Evolutionary conservation across 2,329 filamentous ascomycete species (phyloP).

Genomic region (Apiospora saccharicola): DNA sequence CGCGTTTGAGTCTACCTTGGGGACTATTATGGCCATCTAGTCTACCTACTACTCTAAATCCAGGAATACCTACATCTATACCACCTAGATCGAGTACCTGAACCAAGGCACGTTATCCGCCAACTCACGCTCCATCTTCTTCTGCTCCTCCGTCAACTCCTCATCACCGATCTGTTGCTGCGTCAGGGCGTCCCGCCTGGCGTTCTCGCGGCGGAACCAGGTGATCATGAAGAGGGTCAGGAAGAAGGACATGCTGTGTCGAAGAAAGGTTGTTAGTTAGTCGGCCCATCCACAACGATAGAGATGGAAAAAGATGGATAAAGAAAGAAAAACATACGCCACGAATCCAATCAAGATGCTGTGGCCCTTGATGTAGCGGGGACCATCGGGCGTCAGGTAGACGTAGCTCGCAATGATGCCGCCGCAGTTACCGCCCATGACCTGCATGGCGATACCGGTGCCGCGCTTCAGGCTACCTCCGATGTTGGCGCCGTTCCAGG

Average conservation of each 20-base stretch:
- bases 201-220: conserved; percentile 43
- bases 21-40: background rate
- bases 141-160: conserved; percentile 41
- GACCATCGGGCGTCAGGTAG: conserved; percentile 52
- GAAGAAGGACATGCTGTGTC: conserved; percentile 40
- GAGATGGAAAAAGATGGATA: background rate
- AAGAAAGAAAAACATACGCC: conserved; percentile 32
- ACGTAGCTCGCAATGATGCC: conserved; percentile 46
- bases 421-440: conserved; percentile 65
- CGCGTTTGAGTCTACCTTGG: background rate
- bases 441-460: conserved; percentile 64
- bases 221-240: conserved; percentile 43
- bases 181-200: conserved; percentile 37
- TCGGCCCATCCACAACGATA: background rate
- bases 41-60: background rate
- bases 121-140: conserved; percentile 39
- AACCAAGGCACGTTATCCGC: conserved; percentile 44
- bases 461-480: conserved; percentile 61
- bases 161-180: conserved; percentile 27
- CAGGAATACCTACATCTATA: background rate
- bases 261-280: background rate
- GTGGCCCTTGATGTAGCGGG: conserved; percentile 47
- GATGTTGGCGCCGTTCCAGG: conserved; percentile 68
- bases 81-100: conserved; percentile 39
- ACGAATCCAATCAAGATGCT: conserved; percentile 42